These are phyloP conservation scores for Hymenoscyphus repandus DNA, from an alignment of 2,329 filamentous ascomycete genomes.

Conservation along the genomic window DNA sequence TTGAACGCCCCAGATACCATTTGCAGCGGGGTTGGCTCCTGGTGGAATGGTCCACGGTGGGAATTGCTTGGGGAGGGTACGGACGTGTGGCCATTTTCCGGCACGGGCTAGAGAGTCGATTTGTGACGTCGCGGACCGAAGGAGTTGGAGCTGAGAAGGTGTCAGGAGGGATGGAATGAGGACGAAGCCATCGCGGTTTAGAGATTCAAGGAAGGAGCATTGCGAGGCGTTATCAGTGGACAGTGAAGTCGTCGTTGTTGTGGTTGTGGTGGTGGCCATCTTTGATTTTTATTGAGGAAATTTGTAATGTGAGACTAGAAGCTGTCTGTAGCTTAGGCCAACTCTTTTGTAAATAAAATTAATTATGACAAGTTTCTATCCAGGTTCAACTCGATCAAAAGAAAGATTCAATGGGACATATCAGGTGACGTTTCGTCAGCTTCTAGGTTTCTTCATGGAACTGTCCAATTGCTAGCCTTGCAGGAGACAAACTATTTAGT, in stretches of 20 bases:
- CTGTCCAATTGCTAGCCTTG: not conserved
- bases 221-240: constrained; percentile 15
- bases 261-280: not conserved
- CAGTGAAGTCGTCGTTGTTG: not conserved
- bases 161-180: constrained; percentile 61
- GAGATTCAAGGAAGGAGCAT: constrained; percentile 30
- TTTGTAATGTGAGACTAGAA: not conserved
- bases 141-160: constrained; percentile 46
- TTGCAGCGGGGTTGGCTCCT: constrained; percentile 36
- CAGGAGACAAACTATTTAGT: not conserved
- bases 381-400: no score
- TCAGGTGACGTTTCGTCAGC: not conserved
- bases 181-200: constrained; percentile 71
- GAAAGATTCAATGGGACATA: not conserved
- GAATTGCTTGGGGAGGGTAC: constrained; percentile 85
- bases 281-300: not conserved
- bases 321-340: not conserved
- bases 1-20: constrained; percentile 86
- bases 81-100: constrained; percentile 76
- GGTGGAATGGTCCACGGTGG: constrained; percentile 66
- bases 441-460: not conserved
- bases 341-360: no score
- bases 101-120: constrained; percentile 57
- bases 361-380: not conserved
- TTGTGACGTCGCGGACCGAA: constrained; percentile 54